Evolutionary conservation across 352 stramenopile genomes (phyloP), one percentile per base, ranked within the genome.

Genomic region (Globisporangium paroecandrum): DNA sequence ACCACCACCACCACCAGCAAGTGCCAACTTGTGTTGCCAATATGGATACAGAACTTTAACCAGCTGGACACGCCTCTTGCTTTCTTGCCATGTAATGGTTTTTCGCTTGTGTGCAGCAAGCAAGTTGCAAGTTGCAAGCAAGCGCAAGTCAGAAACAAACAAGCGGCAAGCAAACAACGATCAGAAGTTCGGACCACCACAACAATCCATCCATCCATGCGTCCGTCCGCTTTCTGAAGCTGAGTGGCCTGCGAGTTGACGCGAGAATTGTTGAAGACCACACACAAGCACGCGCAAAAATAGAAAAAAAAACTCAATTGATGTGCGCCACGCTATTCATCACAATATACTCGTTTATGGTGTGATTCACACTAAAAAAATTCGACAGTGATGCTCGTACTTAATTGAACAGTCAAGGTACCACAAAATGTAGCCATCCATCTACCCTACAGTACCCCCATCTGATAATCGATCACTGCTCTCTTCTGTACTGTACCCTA

Each of bases 21-120:
- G 32, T 38, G 32, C 5, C 32, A 38, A 8, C 6, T 49, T 51
- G 5, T 51, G 43, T 24, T 51, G 43, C 43, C 43, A 51, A 51
- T 51, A 51, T 51, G 43, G 43, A 51, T 51, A 51, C 43, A 51
- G 43, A 51, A 22, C 43, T 51, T 51, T 51, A 51, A 9, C 43
- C 43, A 51, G 43, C 43, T 51, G 43, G 20, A 22, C 18, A 22
- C 18, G 18, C 43, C 43, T 51, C 43, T n/a, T 49, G 41, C 41
- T 49, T 51, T 8, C 15, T 9, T 24, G 43, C 7, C 32, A 7
- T 38, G 32, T n/a, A 24, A 24, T 51, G 7, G 43, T 51, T 51
- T 51, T 24, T 51, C 41, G 15, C 41, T 22, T 49, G 15, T n/a
- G 6, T 51, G 18, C 12, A 46, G 38, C 38, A 3, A 46, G 38